Evolutionary conservation across 2,329 filamentous ascomycete genomes (phyloP).

Genomic region (Penicillium occitanis): DNA sequence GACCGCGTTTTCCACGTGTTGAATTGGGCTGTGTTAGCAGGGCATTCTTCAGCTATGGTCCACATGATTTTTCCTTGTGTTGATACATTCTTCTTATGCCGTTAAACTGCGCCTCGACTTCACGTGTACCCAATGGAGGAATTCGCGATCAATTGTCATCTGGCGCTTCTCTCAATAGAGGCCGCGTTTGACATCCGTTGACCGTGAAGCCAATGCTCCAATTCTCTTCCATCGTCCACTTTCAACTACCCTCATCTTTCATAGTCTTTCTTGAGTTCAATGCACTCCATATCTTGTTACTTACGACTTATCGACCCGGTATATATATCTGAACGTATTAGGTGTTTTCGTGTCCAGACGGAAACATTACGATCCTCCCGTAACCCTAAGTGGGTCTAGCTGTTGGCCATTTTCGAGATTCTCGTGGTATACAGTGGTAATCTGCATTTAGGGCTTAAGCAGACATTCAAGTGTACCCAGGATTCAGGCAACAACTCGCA

Average conservation of each 20-base stretch:
- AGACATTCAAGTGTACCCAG: background rate
- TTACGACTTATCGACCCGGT: background rate
- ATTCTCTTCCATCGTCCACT: background rate
- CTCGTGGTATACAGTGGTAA: too few relatives aligned
- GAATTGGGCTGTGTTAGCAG: background rate
- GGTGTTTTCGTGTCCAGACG: background rate
- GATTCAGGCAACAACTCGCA: background rate
- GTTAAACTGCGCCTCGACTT: background rate
- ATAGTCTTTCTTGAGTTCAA: background rate
- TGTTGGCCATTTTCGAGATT: background rate
- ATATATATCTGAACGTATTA: background rate
- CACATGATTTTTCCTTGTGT: slow-evolving; percentile 4
- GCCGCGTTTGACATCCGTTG: background rate
- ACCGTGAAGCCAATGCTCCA: background rate
- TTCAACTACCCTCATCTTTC: background rate
- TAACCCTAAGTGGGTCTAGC: background rate
- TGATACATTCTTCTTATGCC: slow-evolving; percentile 7
- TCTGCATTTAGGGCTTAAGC: background rate
- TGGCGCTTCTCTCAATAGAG: background rate
- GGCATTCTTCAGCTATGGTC: background rate
- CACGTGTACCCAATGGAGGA: background rate
- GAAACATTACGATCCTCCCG: background rate
- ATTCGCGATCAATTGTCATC: background rate
- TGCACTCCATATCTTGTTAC: background rate
- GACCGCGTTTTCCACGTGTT: slow-evolving; percentile 19